These are phyloP conservation scores for Fusarium phyllophilum DNA, from an alignment of 2,329 filamentous ascomycete species.

Conservation along the genomic window DNA sequence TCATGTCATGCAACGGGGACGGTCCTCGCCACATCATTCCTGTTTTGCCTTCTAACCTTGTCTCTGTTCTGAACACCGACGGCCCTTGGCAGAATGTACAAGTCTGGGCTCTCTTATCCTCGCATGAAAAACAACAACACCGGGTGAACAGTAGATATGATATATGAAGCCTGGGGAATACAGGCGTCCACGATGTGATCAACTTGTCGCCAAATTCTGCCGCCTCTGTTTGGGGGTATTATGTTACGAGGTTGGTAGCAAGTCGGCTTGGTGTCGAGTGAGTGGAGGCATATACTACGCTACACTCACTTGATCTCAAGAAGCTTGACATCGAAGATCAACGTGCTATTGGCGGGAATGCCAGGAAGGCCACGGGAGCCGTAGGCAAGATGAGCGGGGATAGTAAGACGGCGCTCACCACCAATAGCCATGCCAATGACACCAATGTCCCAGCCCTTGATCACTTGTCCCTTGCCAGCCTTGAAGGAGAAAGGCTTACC, in stretches of 20 bases:
- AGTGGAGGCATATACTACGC: conserved; percentile 6
- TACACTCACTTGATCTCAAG: conserved; percentile 79
- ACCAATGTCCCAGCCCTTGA: conserved; percentile 98
- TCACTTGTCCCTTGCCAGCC: conserved; percentile 93
- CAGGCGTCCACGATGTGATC: conserved; percentile 25
- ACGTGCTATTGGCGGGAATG: conserved; percentile 89
- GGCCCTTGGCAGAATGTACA: conserved; percentile 48
- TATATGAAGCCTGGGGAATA: conserved; percentile 20
- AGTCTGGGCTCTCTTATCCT: conserved; percentile 58
- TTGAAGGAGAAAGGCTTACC: conserved; percentile 98
- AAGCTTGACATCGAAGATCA: conserved; percentile 92
- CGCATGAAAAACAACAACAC: conserved; percentile 48
- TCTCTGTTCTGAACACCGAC: conserved; percentile 25
- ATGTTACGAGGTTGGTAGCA: conserved; percentile 33
- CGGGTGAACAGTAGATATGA: conserved; percentile 33
- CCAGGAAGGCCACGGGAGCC: conserved; percentile 84
- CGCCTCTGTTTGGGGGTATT: conserved; percentile 38
- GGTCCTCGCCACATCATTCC: conserved; percentile 62
- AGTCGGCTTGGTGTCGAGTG: conserved; percentile 22
- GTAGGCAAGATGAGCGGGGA: conserved; percentile 89
- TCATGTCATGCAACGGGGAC: conserved; percentile 61
- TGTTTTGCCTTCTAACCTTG: conserved; percentile 38
- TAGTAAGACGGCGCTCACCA: conserved; percentile 90
- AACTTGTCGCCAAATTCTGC: conserved; percentile 12
- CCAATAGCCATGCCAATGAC: conserved; percentile 91